Base-by-base conservation (phyloP, 2,329 filamentous ascomycete genomes). In the Aspergillus texensis region DNA sequence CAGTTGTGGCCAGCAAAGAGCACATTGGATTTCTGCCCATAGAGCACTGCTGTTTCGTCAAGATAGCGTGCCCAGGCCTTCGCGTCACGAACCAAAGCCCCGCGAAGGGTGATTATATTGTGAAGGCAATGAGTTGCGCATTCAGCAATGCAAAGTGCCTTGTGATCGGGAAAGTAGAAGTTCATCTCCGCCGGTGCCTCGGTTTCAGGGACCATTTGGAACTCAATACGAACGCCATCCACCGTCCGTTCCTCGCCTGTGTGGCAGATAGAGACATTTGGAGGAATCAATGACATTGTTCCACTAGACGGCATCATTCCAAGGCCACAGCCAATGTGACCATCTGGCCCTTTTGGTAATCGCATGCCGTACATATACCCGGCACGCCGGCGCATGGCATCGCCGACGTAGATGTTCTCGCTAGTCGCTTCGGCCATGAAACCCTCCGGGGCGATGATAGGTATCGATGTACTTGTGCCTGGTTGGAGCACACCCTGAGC, bases 111-210 rank as follows among this genome's bases (percentile, higher is more conserved):
- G 6, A 76, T 64, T 62, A 82, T 77, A 63, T 82, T 82, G 66
- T 82, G 80, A 62, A 82, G 65, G 16, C 66, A 72, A 59, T 82
- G 75, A 1, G 78, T 81, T 3, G 78, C 76, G 34, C 68, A 73
- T 65, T 82, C 80, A 0, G 79, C 71, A 11, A 79, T 72, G 60
- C 71, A 79, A 0, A 83, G 67, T 1, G 80, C 78, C 8, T 65
- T 66, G 41, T 74, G 68, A 9, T 78, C 63, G 4, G 80, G 79
- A 46, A 82, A 78, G 57, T 76, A 74, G 50, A 82, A 72, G 62
- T 80, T 79, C 63, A 83, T 72, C 66, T 82, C 80, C 0, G 79
- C 69, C 0, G 79, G 80, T 1, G 80, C 80, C 63, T 82, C 81
- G 0, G 80, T 80, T 1, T 71, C 77, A 1, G 79, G 79, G 0